Evolutionary conservation across 495 filamentous ascomycete genomes (phyloP), one percentile per base, ranked within the genome.

Genomic region (Penicillium robsamsonii): DNA sequence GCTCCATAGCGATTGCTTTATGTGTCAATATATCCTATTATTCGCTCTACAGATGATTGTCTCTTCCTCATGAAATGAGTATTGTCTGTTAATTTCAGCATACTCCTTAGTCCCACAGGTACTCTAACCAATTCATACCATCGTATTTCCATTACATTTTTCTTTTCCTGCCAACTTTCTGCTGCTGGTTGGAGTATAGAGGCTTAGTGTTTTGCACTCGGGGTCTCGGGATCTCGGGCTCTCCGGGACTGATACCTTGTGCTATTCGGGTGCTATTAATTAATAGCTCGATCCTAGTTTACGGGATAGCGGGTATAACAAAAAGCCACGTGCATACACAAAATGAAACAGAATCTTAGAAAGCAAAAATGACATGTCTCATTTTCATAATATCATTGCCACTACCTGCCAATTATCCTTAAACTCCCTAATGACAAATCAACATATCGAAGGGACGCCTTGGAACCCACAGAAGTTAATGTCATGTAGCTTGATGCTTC

Each of bases 351-450:
- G 40, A 50, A n/a, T 12, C 31, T 4, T 38, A 24, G 31, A 40
- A 50, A 41, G 37, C 25, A 52, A 52, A 43, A 52, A 52, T 42
- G 50, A 52, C 50, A 52, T 52, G 24, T 52, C 50, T 53, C 49
- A 53, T 45, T 25, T 41, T 42, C 56, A 42, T 48, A 40, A 51
- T 53, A 27, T 53, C 56, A 44, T 46, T 58, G 50, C 48, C 29
- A 52, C 50, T 54, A 45, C 43, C 40, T 53, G 38, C 55, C 47
- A 27, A 54, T 33, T 30, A 43, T 33, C 25, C 50, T n/a, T 33
- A 22, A 52, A 52, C 50, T 52, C 50, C 50, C 41, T 22, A 41
- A 29, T 41, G 50, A 43, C 50, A 43, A 33, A 22, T 43, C 25
- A 41, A 30, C 50, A 31, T 52, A 31, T 30, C 20, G 18, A 27